Conservation (phyloP, 495 filamentous ascomycete genomes). For the Clavariopsis aquatica region DNA sequence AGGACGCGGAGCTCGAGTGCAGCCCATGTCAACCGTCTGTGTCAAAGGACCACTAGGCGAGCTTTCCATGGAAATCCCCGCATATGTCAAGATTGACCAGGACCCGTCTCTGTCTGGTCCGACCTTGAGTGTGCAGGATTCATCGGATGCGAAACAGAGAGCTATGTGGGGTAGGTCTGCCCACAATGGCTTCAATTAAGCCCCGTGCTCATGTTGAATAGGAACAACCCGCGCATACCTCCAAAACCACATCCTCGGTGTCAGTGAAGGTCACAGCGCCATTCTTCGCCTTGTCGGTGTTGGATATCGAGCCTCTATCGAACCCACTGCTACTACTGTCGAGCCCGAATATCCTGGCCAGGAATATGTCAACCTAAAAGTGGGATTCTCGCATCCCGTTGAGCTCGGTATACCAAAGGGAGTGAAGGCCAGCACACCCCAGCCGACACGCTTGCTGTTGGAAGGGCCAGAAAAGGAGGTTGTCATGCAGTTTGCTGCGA, state of each 20-base stretch:
- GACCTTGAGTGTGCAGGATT: conserved; percentile 65
- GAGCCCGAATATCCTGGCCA: conserved; percentile 72
- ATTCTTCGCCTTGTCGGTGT: conserved; percentile 94
- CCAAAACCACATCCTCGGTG: conserved; percentile 84
- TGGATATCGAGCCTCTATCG: conserved; percentile 87
- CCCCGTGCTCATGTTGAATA: conserved; percentile 44
- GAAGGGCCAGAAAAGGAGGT: conserved; percentile 83
- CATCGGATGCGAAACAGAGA: conserved; percentile 67
- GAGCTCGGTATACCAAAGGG: conserved; percentile 81
- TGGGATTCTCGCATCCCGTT: conserved; percentile 93
- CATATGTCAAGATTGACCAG: conserved; percentile 69
- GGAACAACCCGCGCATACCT: conserved; percentile 88
- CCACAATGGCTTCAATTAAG: not conserved
- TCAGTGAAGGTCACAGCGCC: conserved; percentile 93
- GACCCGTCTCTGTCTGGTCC: conserved; percentile 62
- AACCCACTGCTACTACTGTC: conserved; percentile 69
- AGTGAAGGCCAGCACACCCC: conserved; percentile 82
- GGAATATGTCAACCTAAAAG: conserved; percentile 85
- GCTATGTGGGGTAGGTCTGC: conserved; percentile 92
- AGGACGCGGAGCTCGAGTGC: conserved; percentile 53
- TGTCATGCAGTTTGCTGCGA: conserved; percentile 86
- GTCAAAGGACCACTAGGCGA: conserved; percentile 76
- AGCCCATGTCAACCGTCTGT: conserved; percentile 59
- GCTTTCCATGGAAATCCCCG: conserved; percentile 69
- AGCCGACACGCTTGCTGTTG: conserved; percentile 89